phyloP scores from a whole-genome alignment of 2,329 filamentous ascomycete genomes.

The Nemania abortiva region DNA sequence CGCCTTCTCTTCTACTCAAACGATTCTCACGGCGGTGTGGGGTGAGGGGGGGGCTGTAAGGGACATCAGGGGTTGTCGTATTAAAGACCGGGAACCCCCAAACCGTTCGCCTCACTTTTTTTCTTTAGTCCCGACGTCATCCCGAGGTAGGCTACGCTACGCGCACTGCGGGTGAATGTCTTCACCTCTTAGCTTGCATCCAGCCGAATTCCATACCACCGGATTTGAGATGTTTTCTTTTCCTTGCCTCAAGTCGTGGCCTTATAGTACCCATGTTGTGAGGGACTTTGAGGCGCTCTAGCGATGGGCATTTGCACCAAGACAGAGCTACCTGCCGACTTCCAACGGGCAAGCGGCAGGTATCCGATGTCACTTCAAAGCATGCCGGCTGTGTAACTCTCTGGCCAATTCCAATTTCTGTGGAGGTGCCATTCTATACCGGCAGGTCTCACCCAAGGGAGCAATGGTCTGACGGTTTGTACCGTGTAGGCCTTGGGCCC shows the following conservation, averaged over 20 bases:
- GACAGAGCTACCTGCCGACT: background rate
- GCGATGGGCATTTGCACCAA: conserved; percentile 8
- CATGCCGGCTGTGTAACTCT: conserved; percentile 13
- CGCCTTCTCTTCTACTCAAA: background rate
- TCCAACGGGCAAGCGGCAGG: conserved; percentile 11
- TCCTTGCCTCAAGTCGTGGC: background rate
- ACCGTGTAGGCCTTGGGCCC: background rate
- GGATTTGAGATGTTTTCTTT: background rate
- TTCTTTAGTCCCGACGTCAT: conserved; percentile 9
- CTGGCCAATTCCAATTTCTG: background rate
- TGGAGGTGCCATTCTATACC: background rate
- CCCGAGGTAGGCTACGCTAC: conserved; percentile 18
- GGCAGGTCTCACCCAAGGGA: conserved; percentile 13
- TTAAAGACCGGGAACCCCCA: conserved; percentile 11
- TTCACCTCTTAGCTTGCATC: background rate
- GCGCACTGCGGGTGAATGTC: background rate
- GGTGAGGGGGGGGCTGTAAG: conserved; percentile 6
- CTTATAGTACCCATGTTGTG: background rate
- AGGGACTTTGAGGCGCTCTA: background rate
- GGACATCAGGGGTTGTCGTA: conserved; percentile 14
- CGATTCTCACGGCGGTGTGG: conserved; percentile 5
- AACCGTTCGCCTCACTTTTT: conserved; percentile 33
- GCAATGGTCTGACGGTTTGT: conserved; percentile 13
- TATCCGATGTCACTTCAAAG: conserved; percentile 18
- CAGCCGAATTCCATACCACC: conserved; percentile 5